Evolutionary conservation across 2,329 filamentous ascomycete species (phyloP).

Genomic region (Endothia cerciana): DNA sequence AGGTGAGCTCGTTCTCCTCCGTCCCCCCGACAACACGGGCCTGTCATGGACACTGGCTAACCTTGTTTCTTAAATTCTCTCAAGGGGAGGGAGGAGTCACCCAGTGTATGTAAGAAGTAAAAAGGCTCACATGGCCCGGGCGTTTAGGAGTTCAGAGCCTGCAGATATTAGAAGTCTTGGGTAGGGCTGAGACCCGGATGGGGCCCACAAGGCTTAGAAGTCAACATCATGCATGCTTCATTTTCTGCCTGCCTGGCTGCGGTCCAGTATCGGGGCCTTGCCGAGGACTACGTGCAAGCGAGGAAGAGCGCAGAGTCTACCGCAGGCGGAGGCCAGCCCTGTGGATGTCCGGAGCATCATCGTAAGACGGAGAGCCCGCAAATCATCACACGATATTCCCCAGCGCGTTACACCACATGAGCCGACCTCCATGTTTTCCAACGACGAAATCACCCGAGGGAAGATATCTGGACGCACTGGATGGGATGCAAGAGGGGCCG

Average conservation of each 20-base stretch:
- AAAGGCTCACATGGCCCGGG: neutral
- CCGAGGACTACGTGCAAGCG: no score
- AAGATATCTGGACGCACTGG: neutral
- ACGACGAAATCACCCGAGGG: neutral
- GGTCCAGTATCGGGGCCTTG: neutral
- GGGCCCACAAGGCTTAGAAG: neutral
- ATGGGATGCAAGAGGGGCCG: no score
- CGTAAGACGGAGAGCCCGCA: neutral
- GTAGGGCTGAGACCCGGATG: neutral
- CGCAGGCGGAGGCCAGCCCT: neutral
- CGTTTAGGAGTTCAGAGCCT: neutral
- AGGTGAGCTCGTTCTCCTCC: constrained; percentile 29
- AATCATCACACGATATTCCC: neutral
- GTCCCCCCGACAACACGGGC: neutral
- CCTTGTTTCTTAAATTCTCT: neutral
- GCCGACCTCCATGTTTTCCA: neutral
- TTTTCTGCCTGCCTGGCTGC: neutral
- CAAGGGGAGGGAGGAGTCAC: constrained; percentile 36
- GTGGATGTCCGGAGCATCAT: neutral
- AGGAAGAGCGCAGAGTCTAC: neutral
- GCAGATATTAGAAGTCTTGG: constrained; percentile 12
- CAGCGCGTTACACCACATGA: constrained; percentile 15
- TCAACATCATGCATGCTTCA: neutral
- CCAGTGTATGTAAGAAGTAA: constrained; percentile 33
- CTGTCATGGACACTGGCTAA: constrained; percentile 10